phyloP scores from a whole-genome alignment of 2,329 filamentous ascomycete species.

The Boeremia lycopersici region DNA sequence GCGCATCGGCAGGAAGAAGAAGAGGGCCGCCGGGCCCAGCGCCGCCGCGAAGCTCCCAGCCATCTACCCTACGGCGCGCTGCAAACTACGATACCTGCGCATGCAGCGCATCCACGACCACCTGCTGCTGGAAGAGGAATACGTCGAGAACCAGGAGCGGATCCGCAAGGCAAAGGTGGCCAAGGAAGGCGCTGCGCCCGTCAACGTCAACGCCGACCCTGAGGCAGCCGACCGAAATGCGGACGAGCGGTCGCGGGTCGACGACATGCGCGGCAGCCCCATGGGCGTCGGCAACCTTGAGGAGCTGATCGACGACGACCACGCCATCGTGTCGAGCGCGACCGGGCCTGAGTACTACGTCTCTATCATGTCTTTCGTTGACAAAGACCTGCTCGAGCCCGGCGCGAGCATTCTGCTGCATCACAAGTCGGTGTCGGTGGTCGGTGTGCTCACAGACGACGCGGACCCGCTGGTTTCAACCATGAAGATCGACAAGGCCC shows the following conservation, averaged over 20 bases:
- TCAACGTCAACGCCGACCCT: conserved; percentile 62
- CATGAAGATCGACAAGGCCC: conserved; percentile 99
- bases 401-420: conserved; percentile 94
- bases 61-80: conserved; percentile 93
- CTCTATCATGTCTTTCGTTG: conserved; percentile 99
- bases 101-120: conserved; percentile 99
- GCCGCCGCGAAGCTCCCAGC: conserved; percentile 93
- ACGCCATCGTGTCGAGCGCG: conserved; percentile 96
- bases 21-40: conserved; percentile 90
- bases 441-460: conserved; percentile 95
- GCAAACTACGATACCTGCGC: conserved; percentile 93
- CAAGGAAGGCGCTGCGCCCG: conserved; percentile 61
- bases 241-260: conserved; percentile 91
- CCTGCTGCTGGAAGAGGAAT: conserved; percentile 94
- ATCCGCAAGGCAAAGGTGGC: conserved; percentile 85
- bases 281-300: conserved; percentile 98
- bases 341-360: conserved; percentile 99
- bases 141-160: conserved; percentile 98
- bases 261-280: conserved; percentile 97
- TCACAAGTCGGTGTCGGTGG: conserved; percentile 97
- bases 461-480: conserved; percentile 94
- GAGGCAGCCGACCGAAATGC: conserved; percentile 87
- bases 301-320: conserved; percentile 98
- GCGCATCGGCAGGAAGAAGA: conserved; percentile 97
- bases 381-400: conserved; percentile 96